These are phyloP conservation scores for Nitzschia sp. DNA, from an alignment of 108 stramenopile genomes.

Conservation along the genomic window DNA sequence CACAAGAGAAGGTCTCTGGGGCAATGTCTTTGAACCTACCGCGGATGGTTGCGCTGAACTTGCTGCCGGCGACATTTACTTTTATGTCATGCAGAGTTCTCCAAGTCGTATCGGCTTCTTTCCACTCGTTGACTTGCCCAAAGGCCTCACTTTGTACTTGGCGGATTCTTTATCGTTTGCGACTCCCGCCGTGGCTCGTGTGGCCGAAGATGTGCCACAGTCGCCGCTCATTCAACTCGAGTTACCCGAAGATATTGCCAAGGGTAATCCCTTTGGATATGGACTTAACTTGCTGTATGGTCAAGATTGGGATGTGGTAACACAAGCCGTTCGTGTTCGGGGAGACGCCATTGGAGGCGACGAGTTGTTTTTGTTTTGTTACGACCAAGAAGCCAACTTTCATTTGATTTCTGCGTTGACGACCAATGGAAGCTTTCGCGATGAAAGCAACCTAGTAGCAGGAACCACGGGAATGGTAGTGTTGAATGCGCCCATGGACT, in stretches of 20 bases:
- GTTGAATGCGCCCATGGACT: constrained; percentile 17
- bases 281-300: constrained; percentile 14
- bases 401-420: constrained; percentile 22
- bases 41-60: background rate
- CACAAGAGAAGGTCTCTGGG: background rate
- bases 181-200: background rate
- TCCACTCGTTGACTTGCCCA: constrained; percentile 6
- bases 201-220: background rate
- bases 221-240: background rate
- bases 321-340: background rate
- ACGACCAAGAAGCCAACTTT: constrained; percentile 5
- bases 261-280: constrained; percentile 26
- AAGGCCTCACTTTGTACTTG: constrained; percentile 8
- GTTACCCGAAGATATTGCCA: background rate
- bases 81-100: constrained; percentile 8
- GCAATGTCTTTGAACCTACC: constrained; percentile 9
- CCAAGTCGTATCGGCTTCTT: constrained; percentile 3
- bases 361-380: constrained; percentile 27
- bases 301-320: constrained; percentile 16
- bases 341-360: constrained; percentile 9
- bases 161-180: background rate
- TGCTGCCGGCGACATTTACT: constrained; percentile 5
- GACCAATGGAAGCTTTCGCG: constrained; percentile 16
- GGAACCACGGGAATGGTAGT: constrained; percentile 12
- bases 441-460: background rate